A percentile compares a stretch with the other conserved stretches of the same genome.
Evolutionary conservation across 2,329 filamentous ascomycete genomes (phyloP).

Genomic region (Seiridium cupressi): DNA sequence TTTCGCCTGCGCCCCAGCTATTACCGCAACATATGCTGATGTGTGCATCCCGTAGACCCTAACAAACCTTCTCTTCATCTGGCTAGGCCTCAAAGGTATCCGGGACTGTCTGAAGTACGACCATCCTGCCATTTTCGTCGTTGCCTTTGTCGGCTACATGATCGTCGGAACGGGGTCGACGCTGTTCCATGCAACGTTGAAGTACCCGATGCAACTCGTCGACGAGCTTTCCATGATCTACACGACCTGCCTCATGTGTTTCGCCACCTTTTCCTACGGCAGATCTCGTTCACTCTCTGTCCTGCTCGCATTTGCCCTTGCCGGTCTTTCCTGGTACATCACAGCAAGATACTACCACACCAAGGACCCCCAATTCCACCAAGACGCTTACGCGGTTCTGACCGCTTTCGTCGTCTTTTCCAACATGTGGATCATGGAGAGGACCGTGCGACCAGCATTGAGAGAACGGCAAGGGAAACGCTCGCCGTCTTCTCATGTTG

Average conservation of each 20-base stretch:
- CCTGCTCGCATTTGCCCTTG: conserved; percentile 55
- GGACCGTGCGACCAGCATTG: conserved; percentile 42
- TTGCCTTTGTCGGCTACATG: conserved; percentile 56
- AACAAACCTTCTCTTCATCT: conserved; percentile 81
- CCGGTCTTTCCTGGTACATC: conserved; percentile 63
- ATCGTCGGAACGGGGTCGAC: conserved; percentile 54
- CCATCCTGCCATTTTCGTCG: conserved; percentile 73
- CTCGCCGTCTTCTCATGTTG: conserved; percentile 30
- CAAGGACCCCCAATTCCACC: conserved; percentile 80
- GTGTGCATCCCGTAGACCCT: conserved; percentile 52
- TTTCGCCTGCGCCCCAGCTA: not conserved
- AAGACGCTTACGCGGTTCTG: conserved; percentile 72
- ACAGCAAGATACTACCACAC: conserved; percentile 75
- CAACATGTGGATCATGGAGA: conserved; percentile 73
- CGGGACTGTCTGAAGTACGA: conserved; percentile 68
- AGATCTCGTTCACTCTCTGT: conserved; percentile 49
- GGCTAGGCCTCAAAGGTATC: conserved; percentile 73
- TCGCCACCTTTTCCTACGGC: conserved; percentile 72
- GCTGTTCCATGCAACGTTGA: conserved; percentile 55
- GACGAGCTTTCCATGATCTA: conserved; percentile 62
- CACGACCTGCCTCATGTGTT: conserved; percentile 54
- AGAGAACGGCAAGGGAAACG: conserved; percentile 46
- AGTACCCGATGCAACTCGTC: conserved; percentile 60
- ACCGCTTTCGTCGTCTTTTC: conserved; percentile 70
- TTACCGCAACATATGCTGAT: not conserved